Evolutionary conservation across 2,329 filamentous ascomycete genomes (phyloP).

Genomic region (Beauveria bassiana): DNA sequence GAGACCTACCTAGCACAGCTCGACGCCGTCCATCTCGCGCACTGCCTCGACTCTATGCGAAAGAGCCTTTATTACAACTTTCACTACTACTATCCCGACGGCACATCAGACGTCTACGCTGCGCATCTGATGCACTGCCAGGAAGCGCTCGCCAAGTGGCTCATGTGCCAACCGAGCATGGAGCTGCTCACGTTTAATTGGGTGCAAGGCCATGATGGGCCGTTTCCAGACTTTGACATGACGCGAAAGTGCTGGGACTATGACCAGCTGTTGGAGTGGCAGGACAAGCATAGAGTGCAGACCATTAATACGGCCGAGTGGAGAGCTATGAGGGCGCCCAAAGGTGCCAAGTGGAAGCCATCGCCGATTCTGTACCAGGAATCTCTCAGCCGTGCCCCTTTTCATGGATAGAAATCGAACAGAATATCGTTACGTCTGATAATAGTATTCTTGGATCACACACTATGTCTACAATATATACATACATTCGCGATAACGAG

Average conservation of each 20-base stretch:
- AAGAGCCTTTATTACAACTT: neutral
- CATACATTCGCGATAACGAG: neutral
- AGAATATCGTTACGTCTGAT: neutral
- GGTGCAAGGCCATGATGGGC: neutral
- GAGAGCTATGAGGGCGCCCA: neutral
- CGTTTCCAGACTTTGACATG: constrained; percentile 5
- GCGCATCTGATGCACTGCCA: constrained; percentile 1
- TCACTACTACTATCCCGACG: neutral
- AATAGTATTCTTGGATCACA: too few relatives aligned
- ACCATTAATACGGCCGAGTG: neutral
- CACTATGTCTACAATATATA: neutral
- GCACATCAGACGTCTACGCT: neutral
- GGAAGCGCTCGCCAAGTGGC: constrained; percentile 1
- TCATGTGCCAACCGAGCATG: constrained; percentile 6
- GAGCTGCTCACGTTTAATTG: constrained; percentile 1
- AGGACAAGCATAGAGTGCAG: neutral
- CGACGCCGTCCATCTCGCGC: constrained; percentile 5
- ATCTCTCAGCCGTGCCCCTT: neutral
- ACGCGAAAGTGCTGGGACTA: constrained; percentile 2
- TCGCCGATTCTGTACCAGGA: neutral
- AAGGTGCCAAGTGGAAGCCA: neutral
- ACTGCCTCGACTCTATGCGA: constrained; percentile 7
- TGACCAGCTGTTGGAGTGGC: neutral
- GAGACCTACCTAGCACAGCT: neutral
- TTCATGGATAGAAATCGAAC: neutral